Conservation (phyloP, 305 asterid genomes). For the Fraxinus sp. region DNA sequence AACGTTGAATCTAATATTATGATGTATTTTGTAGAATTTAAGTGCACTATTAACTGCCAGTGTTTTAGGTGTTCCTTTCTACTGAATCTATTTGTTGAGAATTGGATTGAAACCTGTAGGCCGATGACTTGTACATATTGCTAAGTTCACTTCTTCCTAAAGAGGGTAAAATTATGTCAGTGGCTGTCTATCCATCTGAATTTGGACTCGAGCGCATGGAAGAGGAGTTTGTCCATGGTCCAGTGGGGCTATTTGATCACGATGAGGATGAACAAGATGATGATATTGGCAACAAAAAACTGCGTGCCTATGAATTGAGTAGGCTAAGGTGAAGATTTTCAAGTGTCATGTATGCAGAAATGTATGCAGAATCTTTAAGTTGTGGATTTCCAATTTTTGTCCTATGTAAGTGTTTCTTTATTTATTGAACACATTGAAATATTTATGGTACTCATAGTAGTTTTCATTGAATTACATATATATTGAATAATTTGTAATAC, state of each 20-base stretch:
- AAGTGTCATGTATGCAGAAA: too few species aligned
- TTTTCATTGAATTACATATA: background rate
- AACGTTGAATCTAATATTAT: too few species aligned
- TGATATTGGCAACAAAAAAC: slow-evolving; percentile 58
- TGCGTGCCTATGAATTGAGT: slow-evolving; percentile 85
- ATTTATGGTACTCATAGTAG: background rate
- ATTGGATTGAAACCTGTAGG: slow-evolving; percentile 42
- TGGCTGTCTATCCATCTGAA: slow-evolving; percentile 85
- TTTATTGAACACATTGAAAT: background rate
- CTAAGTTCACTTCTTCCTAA: slow-evolving; percentile 73
- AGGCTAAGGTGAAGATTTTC: slow-evolving; percentile 55
- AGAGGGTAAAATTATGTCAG: slow-evolving; percentile 64
- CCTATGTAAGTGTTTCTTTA: background rate
- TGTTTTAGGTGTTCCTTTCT: background rate
- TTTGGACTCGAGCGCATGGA: slow-evolving; percentile 93
- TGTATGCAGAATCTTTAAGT: background rate
- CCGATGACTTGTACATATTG: slow-evolving; percentile 74
- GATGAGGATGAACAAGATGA: slow-evolving; percentile 44
- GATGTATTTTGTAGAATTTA: too few species aligned
- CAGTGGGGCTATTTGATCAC: slow-evolving; percentile 56
- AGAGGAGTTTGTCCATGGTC: slow-evolving; percentile 86
- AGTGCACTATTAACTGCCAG: too few species aligned
- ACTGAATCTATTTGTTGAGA: slow-evolving; percentile 13
- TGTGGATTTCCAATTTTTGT: background rate
- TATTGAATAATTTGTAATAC: too few species aligned